Evolutionary conservation across 257 asterid species (phyloP), one percentile per base, ranked within the genome.

Genomic region (Thymus mandschuricus): DNA sequence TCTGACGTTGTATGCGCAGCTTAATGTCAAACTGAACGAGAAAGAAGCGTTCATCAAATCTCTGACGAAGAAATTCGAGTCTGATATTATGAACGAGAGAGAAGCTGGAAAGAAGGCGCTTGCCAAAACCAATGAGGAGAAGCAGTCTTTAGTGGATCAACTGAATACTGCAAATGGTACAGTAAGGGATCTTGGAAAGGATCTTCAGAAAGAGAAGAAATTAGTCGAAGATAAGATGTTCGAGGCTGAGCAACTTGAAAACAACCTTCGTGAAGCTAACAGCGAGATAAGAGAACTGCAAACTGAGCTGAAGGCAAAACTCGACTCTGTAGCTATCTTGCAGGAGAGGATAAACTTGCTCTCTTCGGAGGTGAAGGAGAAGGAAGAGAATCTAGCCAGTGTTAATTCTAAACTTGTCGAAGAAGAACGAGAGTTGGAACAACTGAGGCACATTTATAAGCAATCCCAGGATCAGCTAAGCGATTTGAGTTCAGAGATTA

Each of bases 21-120:
- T 90, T 83, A 83, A 70, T 71, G 69, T 33, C 69, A 79, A 91
- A 78, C 82, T 93, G 78, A 81, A 76, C 77, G 91, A 85, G 64
- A 91, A 86, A 66, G 88, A 84, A 65, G 81, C 81, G 29, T 64
- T 78, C 60, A 81, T 86, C 35, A 60, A 70, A 72, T 76, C 79
- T 40, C 79, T 86, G 75, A 74, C 81, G 80, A 87, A 76, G 64
- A 84, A 77, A 45, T 79, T 73, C 2, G 91, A 85, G 75, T 73
- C 21, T 2, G 92, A 93, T 54, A 75, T 93, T 71, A 65, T 56
- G 76, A 83, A 80, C 2, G 96, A 87, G 83, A 89, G 68, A 73
- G 91, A 87, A 77, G 61, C 10, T 54, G 74, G 75, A 57, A 85
- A 71, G 11, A 80, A 74, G 83, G 88, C 84, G 61, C 84, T 87